Evolutionary conservation across 2,329 filamentous ascomycete species (phyloP), one percentile per base, ranked within the genome.

Genomic region (Mariannaea elegans): DNA sequence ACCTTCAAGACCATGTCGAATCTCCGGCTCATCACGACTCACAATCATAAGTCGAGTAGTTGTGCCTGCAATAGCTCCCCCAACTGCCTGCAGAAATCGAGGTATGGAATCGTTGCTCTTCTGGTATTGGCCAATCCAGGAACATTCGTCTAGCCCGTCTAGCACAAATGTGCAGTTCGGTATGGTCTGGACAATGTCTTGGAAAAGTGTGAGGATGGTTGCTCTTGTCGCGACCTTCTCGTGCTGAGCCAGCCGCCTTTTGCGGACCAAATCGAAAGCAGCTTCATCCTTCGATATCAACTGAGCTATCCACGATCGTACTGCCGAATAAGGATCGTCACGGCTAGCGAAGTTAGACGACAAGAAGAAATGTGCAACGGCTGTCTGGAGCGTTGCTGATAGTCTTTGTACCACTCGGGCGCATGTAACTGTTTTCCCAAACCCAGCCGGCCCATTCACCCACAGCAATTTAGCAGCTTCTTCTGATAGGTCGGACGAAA

Each of bases 371-470:
- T 73, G 63, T 0, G 66, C 72, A 1, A 73, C 21, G 0, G 63
- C 63, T 1, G 42, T 45, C 1, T 64, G 13, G 3, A 51, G 12
- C 32, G 32, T 34, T 5, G 14, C 5, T 10, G 32, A 45, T 0
- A 77, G 32, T 21, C 74, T 39, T 27, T 76, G 34, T 2, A 75
- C 52, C 0, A 78, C 23, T 6, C 50, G 68, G 3, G 75, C 63
- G 49, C 72, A 74, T 1, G 77, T 62, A 1, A 75, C 44, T 0
- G 74, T 77, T 47, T 77, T 77, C 0, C 74, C 75, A 32, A 72
- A 76, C 0, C 75, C 68, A 0, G 64, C 56, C 16, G 64, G 61
- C 1, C 73, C 73, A 31, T 72, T 61, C 10, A 77, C 66, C 75
- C 76, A 78, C 0, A 77, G 56, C 2, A 75, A 0, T 8, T 65